Base-by-base conservation (phyloP, 2,329 filamentous ascomycete genomes). In the Cercospora nicotianae region DNA sequence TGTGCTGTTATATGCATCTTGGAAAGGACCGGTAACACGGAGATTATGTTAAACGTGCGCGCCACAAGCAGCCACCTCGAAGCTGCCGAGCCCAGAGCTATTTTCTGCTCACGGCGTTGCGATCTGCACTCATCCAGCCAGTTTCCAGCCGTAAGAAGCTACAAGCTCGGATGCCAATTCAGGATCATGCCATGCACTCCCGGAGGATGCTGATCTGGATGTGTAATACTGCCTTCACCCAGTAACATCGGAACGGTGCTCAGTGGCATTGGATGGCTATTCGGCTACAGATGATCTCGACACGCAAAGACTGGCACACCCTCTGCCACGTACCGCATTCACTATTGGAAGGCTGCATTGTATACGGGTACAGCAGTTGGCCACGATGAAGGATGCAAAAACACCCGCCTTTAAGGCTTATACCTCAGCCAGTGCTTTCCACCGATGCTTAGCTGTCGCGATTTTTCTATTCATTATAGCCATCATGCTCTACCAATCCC, bases 401-500 rank as follows among this genome's bases (percentile, higher is more conserved):
- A 5, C 18, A 33, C 16, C 30, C 8, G 18, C 28, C 28, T 28
- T 33, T 59, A 59, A 59, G 55, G 55, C n/a, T 8, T 30, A 36
- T 1, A 20, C 28, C 55, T 59, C 55, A 36, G 55, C 55, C 55
- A 8, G 28, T 36, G 8, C 30, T 23, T 13, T 36, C 5, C 31
- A 13, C 5, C 28, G n/a, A 33, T 63, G 26, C 60, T 33, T 63
- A 61, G 20, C 36, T 45, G 20, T 45, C 23, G 60, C 30, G 8
- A 16, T 45, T 10, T 45, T 51, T 5, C 13, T 59, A 6, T 53
- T 31, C 63, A 64, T n/a, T 18, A 57, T 64, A 55, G 26, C 51
- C 53, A 66, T 36, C 58, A 59, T 23, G 30, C 51, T 64, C 59
- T 45, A 64, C 30, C 26, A 51, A 51, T 60, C 55, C 9, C 60